Conservation (phyloP, 179 eudicot genomes). For the Silene vulgaris region DNA sequence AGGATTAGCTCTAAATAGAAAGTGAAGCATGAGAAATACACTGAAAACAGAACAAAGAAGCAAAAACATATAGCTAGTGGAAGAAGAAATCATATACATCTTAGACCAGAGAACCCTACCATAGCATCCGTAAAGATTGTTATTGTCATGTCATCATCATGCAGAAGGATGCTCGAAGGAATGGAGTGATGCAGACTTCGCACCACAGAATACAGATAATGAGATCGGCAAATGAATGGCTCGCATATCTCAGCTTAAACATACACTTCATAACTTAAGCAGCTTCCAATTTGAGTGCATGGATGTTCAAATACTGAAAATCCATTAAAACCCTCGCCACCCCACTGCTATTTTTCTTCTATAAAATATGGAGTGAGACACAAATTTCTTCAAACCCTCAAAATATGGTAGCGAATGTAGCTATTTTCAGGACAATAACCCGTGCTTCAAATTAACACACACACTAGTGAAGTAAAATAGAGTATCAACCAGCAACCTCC, state of each 20-base stretch:
- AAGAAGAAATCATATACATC: slow-evolving; percentile 1
- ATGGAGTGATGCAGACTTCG: background rate
- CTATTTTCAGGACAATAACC: slow-evolving; percentile 10
- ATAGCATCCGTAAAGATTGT: background rate
- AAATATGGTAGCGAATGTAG: background rate
- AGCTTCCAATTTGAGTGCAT: background rate
- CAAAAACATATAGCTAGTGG: background rate
- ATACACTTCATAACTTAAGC: background rate
- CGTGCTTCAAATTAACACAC: background rate
- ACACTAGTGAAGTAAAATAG: background rate
- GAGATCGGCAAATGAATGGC: background rate
- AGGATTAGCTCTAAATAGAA: background rate
- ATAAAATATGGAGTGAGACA: background rate
- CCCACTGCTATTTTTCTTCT: background rate
- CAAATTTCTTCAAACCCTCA: background rate
- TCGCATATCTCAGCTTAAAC: background rate
- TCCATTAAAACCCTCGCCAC: slow-evolving; percentile 7
- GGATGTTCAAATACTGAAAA: background rate
- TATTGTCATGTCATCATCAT: slow-evolving; percentile 4
- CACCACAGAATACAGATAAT: background rate
- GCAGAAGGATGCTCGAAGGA: slow-evolving; percentile 8
- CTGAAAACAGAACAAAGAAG: background rate
- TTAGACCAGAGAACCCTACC: slow-evolving; percentile 7
- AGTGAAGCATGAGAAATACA: slow-evolving; percentile 6
- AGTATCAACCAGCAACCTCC: slow-evolving; percentile 34